phyloP scores from a whole-genome alignment of 331 rosid genomes.

The Phaseolus coccineus region DNA sequence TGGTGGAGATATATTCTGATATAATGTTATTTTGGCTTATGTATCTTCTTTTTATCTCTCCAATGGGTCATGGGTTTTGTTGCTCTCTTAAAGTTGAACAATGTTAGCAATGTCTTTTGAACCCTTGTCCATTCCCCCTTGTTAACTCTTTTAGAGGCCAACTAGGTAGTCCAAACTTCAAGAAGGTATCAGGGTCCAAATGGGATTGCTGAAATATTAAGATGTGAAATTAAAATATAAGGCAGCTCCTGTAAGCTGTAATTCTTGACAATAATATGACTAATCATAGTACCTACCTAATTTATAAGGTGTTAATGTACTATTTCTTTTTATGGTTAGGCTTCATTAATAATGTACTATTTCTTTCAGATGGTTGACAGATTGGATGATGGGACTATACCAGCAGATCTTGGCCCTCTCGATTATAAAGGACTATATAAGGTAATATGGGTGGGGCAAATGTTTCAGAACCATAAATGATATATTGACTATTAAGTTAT shows the following conservation, averaged over 20 bases:
- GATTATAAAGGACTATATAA: slow-evolving; percentile 94
- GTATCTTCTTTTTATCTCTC: slow-evolving; percentile 24
- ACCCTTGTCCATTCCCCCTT: slow-evolving; percentile 26
- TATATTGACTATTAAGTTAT: slow-evolving; percentile 27
- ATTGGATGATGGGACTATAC: slow-evolving; percentile 82
- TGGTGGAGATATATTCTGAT: not conserved
- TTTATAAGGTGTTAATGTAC: slow-evolving; percentile 9
- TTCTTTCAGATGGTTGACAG: slow-evolving; percentile 94
- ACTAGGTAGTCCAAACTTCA: slow-evolving; percentile 25
- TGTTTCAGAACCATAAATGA: not conserved
- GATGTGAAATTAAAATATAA: slow-evolving; percentile 22
- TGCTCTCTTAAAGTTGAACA: slow-evolving; percentile 30
- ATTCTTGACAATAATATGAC: slow-evolving; percentile 19
- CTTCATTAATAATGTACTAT: slow-evolving; percentile 45
- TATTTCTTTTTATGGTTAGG: slow-evolving; percentile 3
- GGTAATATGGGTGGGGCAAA: slow-evolving; percentile 55
- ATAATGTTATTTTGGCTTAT: slow-evolving; percentile 31
- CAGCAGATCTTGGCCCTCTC: slow-evolving; percentile 74
- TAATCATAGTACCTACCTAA: slow-evolving; percentile 6
- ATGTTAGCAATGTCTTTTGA: slow-evolving; percentile 22
- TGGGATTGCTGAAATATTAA: slow-evolving; percentile 31
- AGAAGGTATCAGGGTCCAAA: slow-evolving; percentile 28
- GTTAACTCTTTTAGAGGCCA: slow-evolving; percentile 23
- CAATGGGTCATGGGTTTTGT: slow-evolving; percentile 24
- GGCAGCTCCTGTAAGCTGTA: slow-evolving; percentile 18